Evolutionary conservation across 2,329 filamentous ascomycete species (phyloP), one percentile per base, ranked within the genome.

Genomic region (Colletotrichum simmondsii): DNA sequence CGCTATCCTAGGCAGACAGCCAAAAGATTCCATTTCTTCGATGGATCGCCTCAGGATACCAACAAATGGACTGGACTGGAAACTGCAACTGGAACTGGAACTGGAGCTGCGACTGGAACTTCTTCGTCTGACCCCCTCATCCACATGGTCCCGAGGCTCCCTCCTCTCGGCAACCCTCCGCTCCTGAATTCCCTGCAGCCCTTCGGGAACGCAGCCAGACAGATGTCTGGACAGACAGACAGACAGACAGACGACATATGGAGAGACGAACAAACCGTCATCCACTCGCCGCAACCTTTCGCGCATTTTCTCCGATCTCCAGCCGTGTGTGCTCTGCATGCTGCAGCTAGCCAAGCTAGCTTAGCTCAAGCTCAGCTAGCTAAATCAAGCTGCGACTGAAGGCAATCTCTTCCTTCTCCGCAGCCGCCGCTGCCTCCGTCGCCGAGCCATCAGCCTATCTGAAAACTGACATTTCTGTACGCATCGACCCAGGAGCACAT

Each of bases 101-200:
- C 61, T 37, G 22, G 53, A 42, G 53, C 52, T 30, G 52, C 52
- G 52, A 65, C 60, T 65, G 60, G 66, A 64, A 71, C 61, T 69
- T 71, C 70, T 65, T 65, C 66, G 71, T 70, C 66, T 65, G 71
- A 71, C 71, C 60, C 57, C 57, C 32, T 60, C 61, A 57, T 49
- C 66, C 56, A 73, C 49, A 60, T 52, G 66, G 71, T 71, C 67
- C 71, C 71, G 56, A 65, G 71, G 66, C 66, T 56, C 32, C 54
- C 54, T 70, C 52, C 70, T 56, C 60, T 70, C 66, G 71, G 71
- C 60, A 70, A 72, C 56, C 60, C 71, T 71, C 71, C 71, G 71
- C 61, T 58, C 28, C 54, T 57, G n/a, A 37, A 42, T 61, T 22
- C 66, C 71, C 66, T 72, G 71, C 71, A 70, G 71, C 24, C 58